phyloP scores from a whole-genome alignment of 2,329 filamentous ascomycete species.

The Verticillium tricorpus region DNA sequence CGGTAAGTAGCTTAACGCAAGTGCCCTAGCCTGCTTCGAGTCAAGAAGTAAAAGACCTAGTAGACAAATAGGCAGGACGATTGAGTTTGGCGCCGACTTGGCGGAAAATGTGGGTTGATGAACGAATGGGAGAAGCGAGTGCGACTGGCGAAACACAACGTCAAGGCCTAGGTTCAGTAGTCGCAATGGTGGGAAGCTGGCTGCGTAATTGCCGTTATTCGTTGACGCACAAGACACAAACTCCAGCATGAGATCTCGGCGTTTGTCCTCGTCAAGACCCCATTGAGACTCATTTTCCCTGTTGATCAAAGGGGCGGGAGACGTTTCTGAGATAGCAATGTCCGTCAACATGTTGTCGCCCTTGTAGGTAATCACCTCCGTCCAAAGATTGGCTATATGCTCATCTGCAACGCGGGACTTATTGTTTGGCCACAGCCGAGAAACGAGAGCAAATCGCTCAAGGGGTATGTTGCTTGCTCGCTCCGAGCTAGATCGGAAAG shows the following conservation, averaged over 20 bases:
- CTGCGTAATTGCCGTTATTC: background rate
- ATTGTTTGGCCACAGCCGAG: background rate
- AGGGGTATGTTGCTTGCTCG: background rate
- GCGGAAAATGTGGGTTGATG: background rate
- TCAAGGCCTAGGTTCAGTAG: background rate
- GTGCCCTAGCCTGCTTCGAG: conserved; percentile 34
- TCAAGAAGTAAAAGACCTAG: conserved; percentile 56
- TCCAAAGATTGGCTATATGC: background rate
- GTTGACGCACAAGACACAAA: background rate
- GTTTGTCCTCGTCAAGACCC: background rate
- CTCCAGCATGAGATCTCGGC: background rate
- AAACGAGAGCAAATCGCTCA: background rate
- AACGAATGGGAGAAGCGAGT: background rate
- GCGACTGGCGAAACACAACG: background rate
- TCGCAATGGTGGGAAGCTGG: background rate
- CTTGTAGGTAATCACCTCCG: background rate
- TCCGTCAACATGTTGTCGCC: background rate
- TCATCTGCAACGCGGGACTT: background rate
- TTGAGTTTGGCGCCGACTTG: background rate
- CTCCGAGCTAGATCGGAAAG: background rate
- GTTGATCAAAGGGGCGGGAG: background rate
- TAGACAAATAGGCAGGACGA: conserved; percentile 52
- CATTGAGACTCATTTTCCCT: background rate
- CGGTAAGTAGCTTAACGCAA: background rate
- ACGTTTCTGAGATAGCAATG: background rate